Percentiles rank a stretch among this genome's conserved stretches.
These are phyloP conservation scores for Monilinia laxa DNA, from an alignment of 2,329 filamentous ascomycete species.

Conservation along the genomic window DNA sequence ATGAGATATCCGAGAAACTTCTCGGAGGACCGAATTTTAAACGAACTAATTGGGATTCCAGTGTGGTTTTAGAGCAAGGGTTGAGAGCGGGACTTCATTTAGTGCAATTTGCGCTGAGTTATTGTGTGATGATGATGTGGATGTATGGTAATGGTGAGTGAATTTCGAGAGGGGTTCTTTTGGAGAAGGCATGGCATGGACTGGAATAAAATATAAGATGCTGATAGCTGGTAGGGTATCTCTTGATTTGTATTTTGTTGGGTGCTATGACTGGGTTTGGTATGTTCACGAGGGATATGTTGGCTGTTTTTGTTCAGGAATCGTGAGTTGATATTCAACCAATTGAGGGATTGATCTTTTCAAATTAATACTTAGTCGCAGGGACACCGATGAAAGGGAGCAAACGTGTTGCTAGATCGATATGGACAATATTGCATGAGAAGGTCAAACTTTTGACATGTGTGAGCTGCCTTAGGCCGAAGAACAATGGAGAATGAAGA, in stretches of 20 bases:
- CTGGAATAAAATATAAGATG: background rate
- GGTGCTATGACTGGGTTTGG: constrained; percentile 32
- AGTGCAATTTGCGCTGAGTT: constrained; percentile 31
- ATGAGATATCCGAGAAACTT: constrained; percentile 31
- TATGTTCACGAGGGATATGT: constrained; percentile 32
- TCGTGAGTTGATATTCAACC: constrained; percentile 15
- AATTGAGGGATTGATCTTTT: background rate
- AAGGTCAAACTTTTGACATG: background rate
- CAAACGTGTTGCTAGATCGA: constrained; percentile 24
- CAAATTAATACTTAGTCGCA: background rate
- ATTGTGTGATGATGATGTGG: constrained; percentile 32
- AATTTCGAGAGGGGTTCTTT: background rate
- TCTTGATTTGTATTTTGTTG: constrained; percentile 32
- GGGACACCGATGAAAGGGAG: constrained; percentile 19
- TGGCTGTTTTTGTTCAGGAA: background rate
- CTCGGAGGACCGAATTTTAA: constrained; percentile 13
- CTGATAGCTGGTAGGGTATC: constrained; percentile 28
- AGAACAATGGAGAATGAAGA: background rate
- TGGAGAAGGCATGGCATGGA: background rate
- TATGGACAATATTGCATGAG: background rate
- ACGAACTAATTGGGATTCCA: background rate
- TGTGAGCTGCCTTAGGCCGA: background rate
- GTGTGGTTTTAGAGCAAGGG: constrained; percentile 25
- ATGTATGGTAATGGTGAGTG: constrained; percentile 35
- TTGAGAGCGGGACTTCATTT: constrained; percentile 29